Percentiles rank a stretch among this genome's conserved stretches.
These are phyloP conservation scores for Udeniomyces megalosporus DNA, from an alignment of 768 basidiomycete genomes.

Conservation along the genomic window DNA sequence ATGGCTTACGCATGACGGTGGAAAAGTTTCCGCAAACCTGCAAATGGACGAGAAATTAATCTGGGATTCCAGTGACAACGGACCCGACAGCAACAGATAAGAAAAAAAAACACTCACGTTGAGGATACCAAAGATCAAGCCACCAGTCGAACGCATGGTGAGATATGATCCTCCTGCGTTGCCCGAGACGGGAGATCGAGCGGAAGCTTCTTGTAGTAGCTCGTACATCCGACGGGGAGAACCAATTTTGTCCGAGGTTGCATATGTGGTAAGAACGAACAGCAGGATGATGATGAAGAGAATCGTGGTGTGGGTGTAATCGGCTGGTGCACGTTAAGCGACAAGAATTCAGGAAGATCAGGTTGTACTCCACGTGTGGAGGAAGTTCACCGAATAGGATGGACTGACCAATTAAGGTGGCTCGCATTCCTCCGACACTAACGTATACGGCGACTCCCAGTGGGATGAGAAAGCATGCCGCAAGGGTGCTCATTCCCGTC, in stretches of 20 bases:
- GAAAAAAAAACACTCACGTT: conserved; percentile 34
- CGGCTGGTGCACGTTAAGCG: too few relatives aligned
- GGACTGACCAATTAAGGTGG: conserved; percentile 27
- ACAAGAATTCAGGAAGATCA: too few relatives aligned
- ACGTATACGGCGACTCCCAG: conserved; percentile 68
- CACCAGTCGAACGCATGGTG: conserved; percentile 60
- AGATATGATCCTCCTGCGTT: conserved; percentile 77
- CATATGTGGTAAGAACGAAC: conserved; percentile 63
- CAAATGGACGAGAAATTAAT: too few relatives aligned
- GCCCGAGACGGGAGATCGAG: conserved; percentile 46
- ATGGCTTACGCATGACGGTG: conserved; percentile 23
- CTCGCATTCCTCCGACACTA: conserved; percentile 28
- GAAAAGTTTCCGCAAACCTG: conserved; percentile 73
- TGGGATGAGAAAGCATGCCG: conserved; percentile 81
- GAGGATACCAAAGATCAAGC: conserved; percentile 69
- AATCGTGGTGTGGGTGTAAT: conserved; percentile 68
- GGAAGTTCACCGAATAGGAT: too few relatives aligned
- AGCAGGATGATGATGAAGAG: conserved; percentile 72
- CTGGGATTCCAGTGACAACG: too few relatives aligned
- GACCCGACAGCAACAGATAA: too few relatives aligned
- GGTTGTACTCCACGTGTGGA: too few relatives aligned
- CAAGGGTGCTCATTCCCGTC: conserved; percentile 79
- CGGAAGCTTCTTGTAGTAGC: conserved; percentile 48
- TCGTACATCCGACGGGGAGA: conserved; percentile 57
- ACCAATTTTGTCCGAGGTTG: conserved; percentile 60